These are phyloP conservation scores for Nicotiana undulata DNA, from an alignment of 257 asterid species.

Conservation along the genomic window DNA sequence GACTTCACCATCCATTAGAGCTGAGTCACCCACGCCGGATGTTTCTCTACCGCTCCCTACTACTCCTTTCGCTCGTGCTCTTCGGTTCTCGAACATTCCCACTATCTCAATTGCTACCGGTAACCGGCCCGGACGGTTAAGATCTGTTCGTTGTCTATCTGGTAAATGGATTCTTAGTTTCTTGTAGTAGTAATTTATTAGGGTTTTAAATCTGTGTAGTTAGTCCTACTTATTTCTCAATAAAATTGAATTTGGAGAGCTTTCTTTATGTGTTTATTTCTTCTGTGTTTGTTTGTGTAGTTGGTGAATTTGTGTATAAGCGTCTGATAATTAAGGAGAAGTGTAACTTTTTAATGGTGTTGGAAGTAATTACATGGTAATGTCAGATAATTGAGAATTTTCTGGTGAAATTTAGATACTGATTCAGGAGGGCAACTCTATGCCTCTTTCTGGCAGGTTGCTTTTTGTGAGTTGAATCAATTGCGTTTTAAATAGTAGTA, in stretches of 20 bases:
- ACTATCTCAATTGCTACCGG: not conserved
- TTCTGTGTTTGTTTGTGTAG: not conserved
- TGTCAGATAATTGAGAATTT: not conserved
- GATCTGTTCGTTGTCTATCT: not conserved
- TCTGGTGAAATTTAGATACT: not conserved
- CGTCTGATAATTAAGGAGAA: not conserved
- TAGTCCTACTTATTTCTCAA: not conserved
- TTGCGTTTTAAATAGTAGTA: not conserved
- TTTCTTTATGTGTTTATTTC: not conserved
- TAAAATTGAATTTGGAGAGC: not conserved
- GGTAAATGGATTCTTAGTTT: not conserved
- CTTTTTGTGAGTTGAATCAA: not conserved
- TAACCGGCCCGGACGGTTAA: not conserved
- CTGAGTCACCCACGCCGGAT: not conserved
- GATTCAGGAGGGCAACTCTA: not conserved
- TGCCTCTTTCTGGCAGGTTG: not conserved
- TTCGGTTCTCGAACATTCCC: not conserved
- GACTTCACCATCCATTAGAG: not conserved
- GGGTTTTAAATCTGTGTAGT: not conserved
- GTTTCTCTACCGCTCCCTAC: not conserved
- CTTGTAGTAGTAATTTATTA: not conserved
- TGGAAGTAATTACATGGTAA: not conserved
- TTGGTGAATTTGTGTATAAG: not conserved
- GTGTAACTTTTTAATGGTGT: not conserved
- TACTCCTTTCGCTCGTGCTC: not conserved